Evolutionary conservation across 768 basidiomycete genomes (phyloP).

Genomic region (Mycena capillaripes): DNA sequence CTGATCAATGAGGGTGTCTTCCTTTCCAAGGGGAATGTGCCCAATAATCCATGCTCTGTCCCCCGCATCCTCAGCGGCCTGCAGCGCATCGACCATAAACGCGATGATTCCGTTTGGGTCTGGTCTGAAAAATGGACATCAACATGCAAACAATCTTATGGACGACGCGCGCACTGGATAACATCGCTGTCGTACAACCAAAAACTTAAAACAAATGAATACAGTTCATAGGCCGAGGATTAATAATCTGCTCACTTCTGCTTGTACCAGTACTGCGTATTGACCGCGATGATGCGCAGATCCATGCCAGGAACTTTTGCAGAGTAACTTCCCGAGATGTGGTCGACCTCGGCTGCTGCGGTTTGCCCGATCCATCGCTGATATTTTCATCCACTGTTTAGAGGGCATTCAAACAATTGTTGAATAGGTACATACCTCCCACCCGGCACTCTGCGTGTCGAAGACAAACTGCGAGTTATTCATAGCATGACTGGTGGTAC

Average conservation of each 20-base stretch:
- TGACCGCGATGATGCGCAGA: slow-evolving; percentile 55
- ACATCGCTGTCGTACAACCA: slow-evolving; percentile 57
- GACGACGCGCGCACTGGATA: slow-evolving; percentile 42
- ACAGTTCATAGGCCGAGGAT: not conserved
- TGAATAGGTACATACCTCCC: slow-evolving; percentile 45
- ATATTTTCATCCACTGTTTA: not conserved
- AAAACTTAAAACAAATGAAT: slow-evolving; percentile 40
- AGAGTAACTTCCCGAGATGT: slow-evolving; percentile 52
- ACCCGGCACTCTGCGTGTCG: slow-evolving; percentile 45
- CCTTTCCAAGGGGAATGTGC: slow-evolving; percentile 51
- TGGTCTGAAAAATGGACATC: slow-evolving; percentile 33
- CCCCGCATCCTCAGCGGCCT: slow-evolving; percentile 54
- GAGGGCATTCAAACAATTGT: no score
- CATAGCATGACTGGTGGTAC: slow-evolving; percentile 43
- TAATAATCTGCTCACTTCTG: slow-evolving; percentile 46
- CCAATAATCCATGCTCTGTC: slow-evolving; percentile 57
- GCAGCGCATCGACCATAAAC: slow-evolving; percentile 53
- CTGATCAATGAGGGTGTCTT: slow-evolving; percentile 43
- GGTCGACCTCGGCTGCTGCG: slow-evolving; percentile 45
- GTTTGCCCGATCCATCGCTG: slow-evolving; percentile 50
- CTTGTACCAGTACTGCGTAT: slow-evolving; percentile 56
- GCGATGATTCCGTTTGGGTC: slow-evolving; percentile 59
- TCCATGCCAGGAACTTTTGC: slow-evolving; percentile 47
- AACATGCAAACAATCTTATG: not conserved
- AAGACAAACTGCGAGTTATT: slow-evolving; percentile 52